Evolutionary conservation across 2,329 filamentous ascomycete species (phyloP), one percentile per base, ranked within the genome.

Genomic region (Leptoxyphium fumago): DNA sequence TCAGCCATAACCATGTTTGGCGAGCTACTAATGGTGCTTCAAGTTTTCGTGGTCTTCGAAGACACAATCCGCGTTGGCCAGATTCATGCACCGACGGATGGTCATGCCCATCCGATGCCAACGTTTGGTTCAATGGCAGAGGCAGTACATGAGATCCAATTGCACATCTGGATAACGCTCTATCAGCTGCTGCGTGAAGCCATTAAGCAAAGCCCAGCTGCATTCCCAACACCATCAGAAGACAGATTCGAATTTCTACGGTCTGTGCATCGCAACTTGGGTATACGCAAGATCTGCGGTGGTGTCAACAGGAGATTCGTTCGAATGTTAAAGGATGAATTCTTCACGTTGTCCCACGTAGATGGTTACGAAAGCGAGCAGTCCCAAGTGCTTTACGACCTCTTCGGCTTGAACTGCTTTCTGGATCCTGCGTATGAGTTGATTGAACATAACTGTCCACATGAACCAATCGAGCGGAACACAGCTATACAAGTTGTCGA

Each of bases 321-420:
- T 21, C 88, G 87, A 58, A 75, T 95, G 61, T 82, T 91, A 68
- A 89, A 88, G 45, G 74, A 84, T 5, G 91, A 98, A 58, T 71
- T 96, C 39, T 70, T 94, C 21, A 78, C 78, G 41, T 72, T 89
- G 53, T 77, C 79, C 50, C 76, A 82, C 42, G 75, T 88, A 28
- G 80, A 88, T 45, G 84, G 84, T 51, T 87, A 83, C 69, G 87
- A 94, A 55, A 78, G 81, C 51, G 88, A 96, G 56, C 73, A 96
- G 13, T 82, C 82, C 7, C 87, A 94, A 58, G 80, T 93, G 1
- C 70, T 93, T 2, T 87, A 80, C 57, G 86, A 94, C 56, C 68
- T 94, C 10, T 82, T 93, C 58, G 84, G 84, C 13, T 70, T 88
- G 47, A 91, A 82, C 56, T 80, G 53, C 52, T 71, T 58, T 58